phyloP scores from a whole-genome alignment of 495 filamentous ascomycete species.

The Xylaria telfairii region DNA sequence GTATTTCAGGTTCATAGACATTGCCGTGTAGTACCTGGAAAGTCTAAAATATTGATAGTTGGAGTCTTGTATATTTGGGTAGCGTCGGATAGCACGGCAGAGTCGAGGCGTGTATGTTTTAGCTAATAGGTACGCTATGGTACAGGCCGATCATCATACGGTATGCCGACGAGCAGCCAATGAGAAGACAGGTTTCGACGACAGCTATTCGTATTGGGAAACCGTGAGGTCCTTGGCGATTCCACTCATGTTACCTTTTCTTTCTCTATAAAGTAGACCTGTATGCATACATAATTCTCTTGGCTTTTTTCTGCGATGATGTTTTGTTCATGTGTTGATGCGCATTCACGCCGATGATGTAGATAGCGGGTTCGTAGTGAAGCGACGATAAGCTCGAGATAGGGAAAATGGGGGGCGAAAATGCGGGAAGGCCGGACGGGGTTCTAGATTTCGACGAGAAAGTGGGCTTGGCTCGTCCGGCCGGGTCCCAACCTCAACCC shows the following conservation, averaged over 20 bases:
- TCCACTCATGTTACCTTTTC: background rate
- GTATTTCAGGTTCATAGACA: background rate
- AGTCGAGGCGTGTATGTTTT: background rate
- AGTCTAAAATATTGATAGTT: too few relatives aligned
- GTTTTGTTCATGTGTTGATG: background rate
- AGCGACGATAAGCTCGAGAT: slow-evolving; percentile 18
- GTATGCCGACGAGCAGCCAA: background rate
- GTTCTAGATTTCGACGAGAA: slow-evolving; percentile 20
- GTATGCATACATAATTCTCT: background rate
- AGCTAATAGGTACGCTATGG: slow-evolving; percentile 8
- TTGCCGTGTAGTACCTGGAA: too few relatives aligned
- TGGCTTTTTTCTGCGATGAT: background rate
- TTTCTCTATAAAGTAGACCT: too few relatives aligned
- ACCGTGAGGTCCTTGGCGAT: slow-evolving; percentile 7
- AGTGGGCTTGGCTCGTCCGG: background rate
- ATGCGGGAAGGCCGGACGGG: background rate
- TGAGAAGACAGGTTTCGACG: slow-evolving; percentile 5
- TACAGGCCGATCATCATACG: background rate
- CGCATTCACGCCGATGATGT: background rate
- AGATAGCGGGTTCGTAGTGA: background rate
- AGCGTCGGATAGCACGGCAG: background rate
- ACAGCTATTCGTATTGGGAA: slow-evolving; percentile 13
- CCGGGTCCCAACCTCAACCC: slow-evolving; percentile 15
- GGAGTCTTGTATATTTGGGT: background rate
- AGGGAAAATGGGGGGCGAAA: background rate